Evolutionary conservation across 2,329 filamentous ascomycete species (phyloP).

Genomic region (Aureobasidium lini): DNA sequence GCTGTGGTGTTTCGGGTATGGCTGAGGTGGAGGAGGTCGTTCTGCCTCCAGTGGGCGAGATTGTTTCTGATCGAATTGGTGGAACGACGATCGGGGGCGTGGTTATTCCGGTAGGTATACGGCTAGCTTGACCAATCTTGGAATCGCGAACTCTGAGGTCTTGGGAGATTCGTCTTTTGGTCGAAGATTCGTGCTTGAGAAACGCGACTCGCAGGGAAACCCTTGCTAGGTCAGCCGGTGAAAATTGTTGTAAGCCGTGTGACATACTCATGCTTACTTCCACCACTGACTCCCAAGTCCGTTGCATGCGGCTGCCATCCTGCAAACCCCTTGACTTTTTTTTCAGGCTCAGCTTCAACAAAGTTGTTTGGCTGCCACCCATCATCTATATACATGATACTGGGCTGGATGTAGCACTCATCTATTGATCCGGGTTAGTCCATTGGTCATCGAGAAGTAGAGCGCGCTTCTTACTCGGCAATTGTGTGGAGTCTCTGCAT

Average conservation of each 20-base stretch:
- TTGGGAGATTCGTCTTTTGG: neutral
- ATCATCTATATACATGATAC: neutral
- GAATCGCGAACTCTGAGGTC: neutral
- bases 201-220: neutral
- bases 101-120: neutral
- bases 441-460: neutral
- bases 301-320: neutral
- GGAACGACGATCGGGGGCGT: neutral
- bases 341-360: neutral
- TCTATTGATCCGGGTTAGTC: neutral
- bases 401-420: neutral
- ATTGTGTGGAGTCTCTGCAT: neutral
- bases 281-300: neutral
- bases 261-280: constrained; percentile 4
- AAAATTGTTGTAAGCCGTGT: too few relatives aligned
- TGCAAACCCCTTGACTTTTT: neutral
- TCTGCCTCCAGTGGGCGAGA: neutral
- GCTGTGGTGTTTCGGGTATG: neutral
- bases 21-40: neutral
- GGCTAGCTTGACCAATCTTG: neutral
- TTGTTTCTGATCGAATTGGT: neutral
- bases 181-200: neutral
- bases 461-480: neutral
- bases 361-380: neutral
- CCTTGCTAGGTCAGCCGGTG: neutral